Conservation (phyloP, 2,329 filamentous ascomycete genomes). For the Microdochium nivale region DNA sequence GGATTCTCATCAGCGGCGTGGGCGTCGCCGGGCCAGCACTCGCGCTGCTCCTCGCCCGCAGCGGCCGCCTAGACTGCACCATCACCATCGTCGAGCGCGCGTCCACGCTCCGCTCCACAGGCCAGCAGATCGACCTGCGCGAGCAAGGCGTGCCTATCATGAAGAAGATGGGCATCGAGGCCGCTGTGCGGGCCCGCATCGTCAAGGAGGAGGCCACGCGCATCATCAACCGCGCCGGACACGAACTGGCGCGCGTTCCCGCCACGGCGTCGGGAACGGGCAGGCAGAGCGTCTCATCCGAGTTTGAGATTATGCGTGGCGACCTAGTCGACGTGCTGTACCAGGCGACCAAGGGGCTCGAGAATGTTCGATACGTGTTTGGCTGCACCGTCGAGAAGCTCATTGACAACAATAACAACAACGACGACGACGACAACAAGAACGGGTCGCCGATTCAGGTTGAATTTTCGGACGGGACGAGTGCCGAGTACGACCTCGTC, state of each 20-base stretch:
- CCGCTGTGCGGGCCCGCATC: constrained; percentile 20
- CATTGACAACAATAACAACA: constrained; percentile 17
- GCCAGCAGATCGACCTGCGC: constrained; percentile 35
- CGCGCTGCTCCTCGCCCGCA: constrained; percentile 29
- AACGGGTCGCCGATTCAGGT: constrained; percentile 14
- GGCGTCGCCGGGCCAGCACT: constrained; percentile 35
- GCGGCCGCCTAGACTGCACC: constrained; percentile 10
- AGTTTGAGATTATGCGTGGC: constrained; percentile 27
- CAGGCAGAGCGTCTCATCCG: constrained; percentile 22
- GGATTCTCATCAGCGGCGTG: constrained; percentile 37
- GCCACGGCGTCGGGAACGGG: constrained; percentile 18
- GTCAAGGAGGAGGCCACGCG: constrained; percentile 32
- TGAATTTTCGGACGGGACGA: constrained; percentile 31
- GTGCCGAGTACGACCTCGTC: constrained; percentile 37
- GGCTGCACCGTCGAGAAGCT: constrained; percentile 6
- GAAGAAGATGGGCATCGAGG: constrained; percentile 26
- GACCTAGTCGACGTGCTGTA: constrained; percentile 23
- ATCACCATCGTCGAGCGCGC: constrained; percentile 36
- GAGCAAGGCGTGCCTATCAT: constrained; percentile 30
- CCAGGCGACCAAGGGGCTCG: constrained; percentile 14
- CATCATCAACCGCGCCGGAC: constrained; percentile 23
- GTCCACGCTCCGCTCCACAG: constrained; percentile 24
- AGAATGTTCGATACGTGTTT: constrained; percentile 17
- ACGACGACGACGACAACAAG: constrained; percentile 15
- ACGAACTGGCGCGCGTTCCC: constrained; percentile 13